Base-by-base conservation (phyloP, 257 asterid genomes). In the Solanum virginianum region DNA sequence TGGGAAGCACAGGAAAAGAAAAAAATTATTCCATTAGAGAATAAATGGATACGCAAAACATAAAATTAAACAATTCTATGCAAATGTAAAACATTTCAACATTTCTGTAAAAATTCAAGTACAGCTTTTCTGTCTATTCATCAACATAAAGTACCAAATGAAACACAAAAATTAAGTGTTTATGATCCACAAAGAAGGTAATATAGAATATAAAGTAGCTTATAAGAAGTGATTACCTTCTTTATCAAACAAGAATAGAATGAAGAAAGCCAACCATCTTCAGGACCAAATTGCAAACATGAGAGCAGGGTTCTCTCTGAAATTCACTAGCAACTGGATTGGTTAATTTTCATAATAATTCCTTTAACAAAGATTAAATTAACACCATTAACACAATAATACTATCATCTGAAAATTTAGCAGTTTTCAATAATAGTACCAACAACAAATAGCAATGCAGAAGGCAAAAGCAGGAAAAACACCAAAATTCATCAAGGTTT, bases 261-360 rank as follows among this genome's bases (percentile, higher is more conserved):
- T 87, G 98, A 96, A 85, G 98, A 93, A 15, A 96, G 97, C 99
- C 99, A 96, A 83, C 94, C 92, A 87, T 95, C 99, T 90, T 95
- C 98, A 53, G 98, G 89, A 84, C 94, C 90, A 86, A 93, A 95
- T 65, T 93, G 96, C 92, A 97, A 88, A 13, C 92, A 85, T 16
- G 94, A 90, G 70, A 97, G 93, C 83, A 97, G 92, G 84, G 83
- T 89, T 89, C 90, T 87, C 94, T 97, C 99, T 97, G 91, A 80
- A 91, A 90, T 86, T 75, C 18, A 81, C 68, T 66, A 84, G 85
- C 86, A 68, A 41, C 68, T 49, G 68, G 80, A 79, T 51, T 57
- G 66, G 55, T 81, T 75, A 49, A 41, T 59, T 60, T 17, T 29
- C 68, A 63, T 77, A 79, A 86, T 82, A 49, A n/a, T 47, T 71